Conservation (phyloP, 1,284 basidiomycete genomes). For the Clitocybe nebularis region DNA sequence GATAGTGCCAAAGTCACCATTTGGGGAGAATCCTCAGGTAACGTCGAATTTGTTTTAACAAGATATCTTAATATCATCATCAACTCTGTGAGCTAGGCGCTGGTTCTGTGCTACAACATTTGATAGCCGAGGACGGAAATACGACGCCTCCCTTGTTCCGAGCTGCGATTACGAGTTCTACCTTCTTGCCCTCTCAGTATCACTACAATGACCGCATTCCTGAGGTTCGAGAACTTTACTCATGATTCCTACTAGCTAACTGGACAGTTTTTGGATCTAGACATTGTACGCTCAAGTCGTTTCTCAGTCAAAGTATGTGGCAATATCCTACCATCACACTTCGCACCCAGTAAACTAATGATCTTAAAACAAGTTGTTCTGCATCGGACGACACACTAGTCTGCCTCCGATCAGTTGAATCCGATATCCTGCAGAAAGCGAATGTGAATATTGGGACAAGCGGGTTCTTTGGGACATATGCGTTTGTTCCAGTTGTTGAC, state of each 20-base stretch:
- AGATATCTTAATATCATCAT: background rate
- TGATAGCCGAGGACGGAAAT: constrained; percentile 31
- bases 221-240: constrained; percentile 19
- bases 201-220: constrained; percentile 26
- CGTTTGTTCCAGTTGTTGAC: constrained; percentile 33
- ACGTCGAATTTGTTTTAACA: background rate
- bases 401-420: constrained; percentile 21
- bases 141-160: constrained; percentile 28
- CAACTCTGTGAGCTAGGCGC: constrained; percentile 30
- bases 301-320: constrained; percentile 11
- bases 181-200: constrained; percentile 30
- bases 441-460: constrained; percentile 21
- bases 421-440: constrained; percentile 18
- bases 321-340: no score
- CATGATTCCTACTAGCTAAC: background rate
- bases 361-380: no score
- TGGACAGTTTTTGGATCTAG: constrained; percentile 4
- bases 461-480: constrained; percentile 25
- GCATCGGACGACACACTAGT: constrained; percentile 9
- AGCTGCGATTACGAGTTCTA: constrained; percentile 28
- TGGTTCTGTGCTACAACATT: constrained; percentile 35
- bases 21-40: constrained; percentile 29
- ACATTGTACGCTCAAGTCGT: constrained; percentile 14
- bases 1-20: constrained; percentile 27
- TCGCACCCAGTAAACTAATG: no score